phyloP scores from a whole-genome alignment of 371 early-diverging fungal genomes.

The Mucor indicus region DNA sequence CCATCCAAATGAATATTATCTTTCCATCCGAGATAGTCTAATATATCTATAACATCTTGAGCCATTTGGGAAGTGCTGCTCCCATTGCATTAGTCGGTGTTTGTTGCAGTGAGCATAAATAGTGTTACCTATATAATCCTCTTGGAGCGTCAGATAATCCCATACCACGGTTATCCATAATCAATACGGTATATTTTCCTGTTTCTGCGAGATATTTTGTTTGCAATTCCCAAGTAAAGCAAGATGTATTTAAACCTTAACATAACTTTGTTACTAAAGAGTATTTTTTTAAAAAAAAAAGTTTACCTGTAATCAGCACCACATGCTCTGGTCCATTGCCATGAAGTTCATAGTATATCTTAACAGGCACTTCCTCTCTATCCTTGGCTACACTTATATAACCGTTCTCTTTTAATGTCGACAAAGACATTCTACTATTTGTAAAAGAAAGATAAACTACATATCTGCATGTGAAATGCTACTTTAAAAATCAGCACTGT shows the following conservation, averaged over 20 bases:
- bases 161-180: constrained; percentile 75
- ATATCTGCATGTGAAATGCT: too few species aligned
- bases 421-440: constrained; percentile 27
- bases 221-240: constrained; percentile 46
- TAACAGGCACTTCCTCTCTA: constrained; percentile 14
- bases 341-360: constrained; percentile 64
- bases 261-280: background rate
- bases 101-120: background rate
- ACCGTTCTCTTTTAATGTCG: constrained; percentile 13
- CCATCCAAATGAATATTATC: constrained; percentile 60
- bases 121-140: constrained; percentile 49
- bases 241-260: constrained; percentile 40
- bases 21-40: constrained; percentile 63
- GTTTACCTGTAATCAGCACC: constrained; percentile 58
- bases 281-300: too few species aligned
- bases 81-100: background rate
- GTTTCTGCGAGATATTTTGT: constrained; percentile 52
- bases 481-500: too few species aligned
- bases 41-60: constrained; percentile 51
- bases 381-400: constrained; percentile 19
- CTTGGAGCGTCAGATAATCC: constrained; percentile 54
- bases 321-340: constrained; percentile 59
- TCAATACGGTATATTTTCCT: constrained; percentile 61
- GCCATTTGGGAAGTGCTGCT: constrained; percentile 66
- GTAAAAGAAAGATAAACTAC: too few species aligned